A percentile compares a stretch with the other conserved stretches of the same genome.
phyloP scores from a whole-genome alignment of 129 eudicot genomes.

The Gnaphalium uliginosum region DNA sequence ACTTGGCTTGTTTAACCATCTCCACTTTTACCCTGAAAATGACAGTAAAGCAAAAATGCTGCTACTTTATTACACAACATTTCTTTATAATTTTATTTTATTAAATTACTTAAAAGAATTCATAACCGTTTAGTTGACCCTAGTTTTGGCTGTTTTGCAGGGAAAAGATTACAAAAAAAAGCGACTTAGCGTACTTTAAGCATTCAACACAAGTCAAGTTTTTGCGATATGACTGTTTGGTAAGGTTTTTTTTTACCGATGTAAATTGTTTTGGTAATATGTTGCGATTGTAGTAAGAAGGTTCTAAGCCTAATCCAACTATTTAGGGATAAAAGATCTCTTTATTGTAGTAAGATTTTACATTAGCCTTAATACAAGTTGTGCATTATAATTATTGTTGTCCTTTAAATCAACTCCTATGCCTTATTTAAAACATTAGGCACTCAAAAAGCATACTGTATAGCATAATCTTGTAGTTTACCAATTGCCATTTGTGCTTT shows the following conservation, averaged over 20 bases:
- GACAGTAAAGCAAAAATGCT: constrained; percentile 11
- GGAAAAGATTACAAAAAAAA: constrained; percentile 20
- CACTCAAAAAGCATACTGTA: constrained; percentile 26
- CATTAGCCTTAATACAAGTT: neutral
- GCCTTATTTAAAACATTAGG: constrained; percentile 28
- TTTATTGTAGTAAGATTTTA: neutral
- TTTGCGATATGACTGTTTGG: constrained; percentile 28
- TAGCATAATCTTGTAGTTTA: constrained; percentile 23
- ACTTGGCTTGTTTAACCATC: constrained; percentile 23
- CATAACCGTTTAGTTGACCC: constrained; percentile 27
- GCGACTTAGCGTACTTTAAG: neutral
- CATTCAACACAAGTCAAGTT: constrained; percentile 15
- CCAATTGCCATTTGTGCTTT: constrained; percentile 38
- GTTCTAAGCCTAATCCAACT: neutral
- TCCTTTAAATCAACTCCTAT: constrained; percentile 11
- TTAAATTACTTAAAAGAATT: neutral
- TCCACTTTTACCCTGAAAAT: constrained; percentile 23
- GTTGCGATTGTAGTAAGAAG: neutral
- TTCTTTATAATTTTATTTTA: neutral
- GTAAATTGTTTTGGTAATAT: constrained; percentile 30
- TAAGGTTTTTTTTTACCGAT: constrained; percentile 35
- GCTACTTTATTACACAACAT: constrained; percentile 34
- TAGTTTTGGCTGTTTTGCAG: constrained; percentile 38
- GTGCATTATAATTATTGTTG: neutral
- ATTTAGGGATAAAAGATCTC: neutral